These are phyloP conservation scores for Cichorium intybus DNA, from an alignment of 140 eudicot species.

Conservation along the genomic window DNA sequence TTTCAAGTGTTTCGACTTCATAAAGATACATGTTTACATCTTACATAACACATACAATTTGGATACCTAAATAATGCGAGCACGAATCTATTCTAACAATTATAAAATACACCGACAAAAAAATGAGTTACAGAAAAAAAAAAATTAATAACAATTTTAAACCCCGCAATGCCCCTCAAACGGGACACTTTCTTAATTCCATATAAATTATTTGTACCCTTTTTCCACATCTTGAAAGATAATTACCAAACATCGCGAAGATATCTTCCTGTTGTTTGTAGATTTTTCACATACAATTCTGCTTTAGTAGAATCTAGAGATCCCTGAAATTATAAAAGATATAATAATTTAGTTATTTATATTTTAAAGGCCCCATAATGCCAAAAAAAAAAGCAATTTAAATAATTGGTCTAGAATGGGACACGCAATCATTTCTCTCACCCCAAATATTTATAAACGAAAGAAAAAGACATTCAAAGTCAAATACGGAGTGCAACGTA, in stretches of 20 bases:
- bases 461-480: neutral
- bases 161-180: conserved; percentile 1
- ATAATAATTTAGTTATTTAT: neutral
- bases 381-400: neutral
- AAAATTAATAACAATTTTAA: neutral
- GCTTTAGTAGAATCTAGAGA: conserved; percentile 50
- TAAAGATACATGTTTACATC: neutral
- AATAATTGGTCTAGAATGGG: neutral
- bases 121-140: neutral
- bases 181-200: neutral
- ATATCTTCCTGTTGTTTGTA: conserved; percentile 41
- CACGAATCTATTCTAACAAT: neutral
- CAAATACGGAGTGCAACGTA: conserved; percentile 11
- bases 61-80: neutral
- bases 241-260: conserved; percentile 37
- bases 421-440: conserved; percentile 2
- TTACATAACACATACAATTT: conserved; percentile 3
- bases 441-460: neutral
- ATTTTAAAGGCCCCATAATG: neutral
- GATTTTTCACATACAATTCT: conserved; percentile 60
- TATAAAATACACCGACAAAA: conserved; percentile 1
- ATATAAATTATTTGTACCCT: neutral
- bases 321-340: conserved; percentile 42
- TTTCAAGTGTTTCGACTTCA: neutral
- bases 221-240: neutral